Conservation (phyloP, 2,329 filamentous ascomycete genomes). For the Penicillium sp. region DNA sequence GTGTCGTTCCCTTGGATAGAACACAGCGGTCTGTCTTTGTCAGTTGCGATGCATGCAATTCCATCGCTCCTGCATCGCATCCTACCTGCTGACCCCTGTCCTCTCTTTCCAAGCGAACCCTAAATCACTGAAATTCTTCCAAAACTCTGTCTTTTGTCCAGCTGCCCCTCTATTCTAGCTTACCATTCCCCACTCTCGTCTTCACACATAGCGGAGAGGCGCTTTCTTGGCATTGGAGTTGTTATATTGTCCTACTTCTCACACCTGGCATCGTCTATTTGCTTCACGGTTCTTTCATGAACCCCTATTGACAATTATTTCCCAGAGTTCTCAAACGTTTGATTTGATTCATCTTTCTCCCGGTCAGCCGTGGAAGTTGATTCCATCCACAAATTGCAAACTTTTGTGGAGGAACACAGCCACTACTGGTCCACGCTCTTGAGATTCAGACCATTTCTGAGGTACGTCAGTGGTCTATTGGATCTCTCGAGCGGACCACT, state of each 20-base stretch:
- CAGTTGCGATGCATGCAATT: background rate
- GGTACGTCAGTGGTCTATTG: conserved; percentile 5
- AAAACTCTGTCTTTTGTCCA: background rate
- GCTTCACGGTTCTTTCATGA: background rate
- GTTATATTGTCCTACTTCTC: background rate
- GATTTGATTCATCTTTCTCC: background rate
- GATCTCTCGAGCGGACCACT: background rate
- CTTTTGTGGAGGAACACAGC: background rate
- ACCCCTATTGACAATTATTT: background rate
- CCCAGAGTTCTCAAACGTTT: background rate
- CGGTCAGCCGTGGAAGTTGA: background rate
- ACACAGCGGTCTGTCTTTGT: background rate
- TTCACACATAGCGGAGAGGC: background rate
- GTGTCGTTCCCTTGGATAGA: background rate
- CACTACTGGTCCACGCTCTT: conserved; percentile 1
- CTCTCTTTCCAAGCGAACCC: background rate
- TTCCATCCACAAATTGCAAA: background rate
- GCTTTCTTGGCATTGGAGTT: background rate
- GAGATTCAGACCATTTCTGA: background rate
- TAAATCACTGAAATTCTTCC: background rate
- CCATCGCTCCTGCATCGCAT: background rate
- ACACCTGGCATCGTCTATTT: background rate
- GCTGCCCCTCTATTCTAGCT: background rate
- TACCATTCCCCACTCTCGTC: background rate
- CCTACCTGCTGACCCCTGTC: background rate